These are phyloP conservation scores for Calonectria hawksworthii DNA, from an alignment of 2,329 filamentous ascomycete genomes.

Conservation along the genomic window DNA sequence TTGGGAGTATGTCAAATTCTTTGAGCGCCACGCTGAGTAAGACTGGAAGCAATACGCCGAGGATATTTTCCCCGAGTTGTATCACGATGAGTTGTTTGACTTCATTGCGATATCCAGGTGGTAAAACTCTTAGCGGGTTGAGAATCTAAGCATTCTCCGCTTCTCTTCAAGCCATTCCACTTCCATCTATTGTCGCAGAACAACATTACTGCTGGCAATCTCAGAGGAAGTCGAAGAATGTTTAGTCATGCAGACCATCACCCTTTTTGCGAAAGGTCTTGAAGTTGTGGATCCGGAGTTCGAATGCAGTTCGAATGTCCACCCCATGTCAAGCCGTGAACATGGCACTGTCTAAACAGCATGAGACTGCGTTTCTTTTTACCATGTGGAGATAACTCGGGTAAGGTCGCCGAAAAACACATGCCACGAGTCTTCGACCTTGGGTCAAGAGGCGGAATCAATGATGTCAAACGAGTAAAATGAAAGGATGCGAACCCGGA, in stretches of 20 bases:
- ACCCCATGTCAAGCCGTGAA: neutral
- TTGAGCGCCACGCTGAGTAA: conserved; percentile 33
- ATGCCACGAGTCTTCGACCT: neutral
- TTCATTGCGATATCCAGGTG: conserved; percentile 42
- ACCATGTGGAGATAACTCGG: neutral
- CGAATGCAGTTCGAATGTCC: neutral
- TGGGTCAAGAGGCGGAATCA: neutral
- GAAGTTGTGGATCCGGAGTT: neutral
- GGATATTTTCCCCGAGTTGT: conserved; percentile 44
- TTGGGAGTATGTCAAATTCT: conserved; percentile 55
- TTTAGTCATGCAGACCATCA: too few species aligned
- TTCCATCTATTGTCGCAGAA: neutral
- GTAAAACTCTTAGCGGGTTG: conserved; percentile 30
- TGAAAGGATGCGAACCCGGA: neutral
- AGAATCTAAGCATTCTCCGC: neutral
- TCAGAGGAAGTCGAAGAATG: neutral
- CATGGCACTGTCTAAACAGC: neutral
- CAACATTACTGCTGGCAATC: neutral
- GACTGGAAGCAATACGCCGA: conserved; percentile 39
- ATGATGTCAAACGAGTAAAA: neutral
- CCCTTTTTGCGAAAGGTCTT: neutral
- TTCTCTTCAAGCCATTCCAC: neutral
- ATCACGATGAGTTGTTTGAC: conserved; percentile 45
- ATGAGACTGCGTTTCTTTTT: neutral
- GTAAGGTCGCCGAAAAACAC: neutral